A percentile compares a stretch with the other conserved stretches of the same genome.
These are phyloP conservation scores for Solanum dulcamara DNA, from an alignment of 257 asterid species.

Conservation along the genomic window DNA sequence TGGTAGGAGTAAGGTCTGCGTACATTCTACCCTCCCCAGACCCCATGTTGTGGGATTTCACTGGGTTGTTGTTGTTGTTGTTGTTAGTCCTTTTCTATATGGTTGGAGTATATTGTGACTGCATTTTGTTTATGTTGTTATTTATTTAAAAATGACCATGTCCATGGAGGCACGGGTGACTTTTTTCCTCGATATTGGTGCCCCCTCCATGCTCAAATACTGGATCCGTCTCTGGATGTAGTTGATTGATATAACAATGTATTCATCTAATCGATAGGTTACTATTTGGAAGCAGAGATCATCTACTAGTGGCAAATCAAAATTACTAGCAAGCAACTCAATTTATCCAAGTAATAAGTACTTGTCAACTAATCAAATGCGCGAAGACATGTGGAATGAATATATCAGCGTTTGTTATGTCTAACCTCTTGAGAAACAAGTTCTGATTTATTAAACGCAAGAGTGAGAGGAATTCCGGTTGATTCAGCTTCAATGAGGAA, in stretches of 20 bases:
- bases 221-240: neutral
- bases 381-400: neutral
- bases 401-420: neutral
- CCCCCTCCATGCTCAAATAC: neutral
- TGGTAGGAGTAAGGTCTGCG: no score
- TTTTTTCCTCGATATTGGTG: neutral
- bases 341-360: neutral
- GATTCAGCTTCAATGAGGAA: constrained; percentile 97
- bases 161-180: neutral
- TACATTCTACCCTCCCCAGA: no score
- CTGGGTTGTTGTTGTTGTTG: no score
- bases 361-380: neutral
- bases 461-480: constrained; percentile 69
- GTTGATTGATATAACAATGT: neutral
- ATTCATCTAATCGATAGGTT: neutral
- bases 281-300: neutral
- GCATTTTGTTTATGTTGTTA: neutral
- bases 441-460: constrained; percentile 78
- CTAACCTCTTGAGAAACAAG: constrained; percentile 57
- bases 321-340: neutral
- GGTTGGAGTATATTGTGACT: neutral
- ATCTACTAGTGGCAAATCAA: neutral
- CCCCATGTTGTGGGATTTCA: no score
- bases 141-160: neutral
- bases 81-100: neutral